Evolutionary conservation across 108 stramenopile species (phyloP).

Genomic region (Skeletonema marinoi): DNA sequence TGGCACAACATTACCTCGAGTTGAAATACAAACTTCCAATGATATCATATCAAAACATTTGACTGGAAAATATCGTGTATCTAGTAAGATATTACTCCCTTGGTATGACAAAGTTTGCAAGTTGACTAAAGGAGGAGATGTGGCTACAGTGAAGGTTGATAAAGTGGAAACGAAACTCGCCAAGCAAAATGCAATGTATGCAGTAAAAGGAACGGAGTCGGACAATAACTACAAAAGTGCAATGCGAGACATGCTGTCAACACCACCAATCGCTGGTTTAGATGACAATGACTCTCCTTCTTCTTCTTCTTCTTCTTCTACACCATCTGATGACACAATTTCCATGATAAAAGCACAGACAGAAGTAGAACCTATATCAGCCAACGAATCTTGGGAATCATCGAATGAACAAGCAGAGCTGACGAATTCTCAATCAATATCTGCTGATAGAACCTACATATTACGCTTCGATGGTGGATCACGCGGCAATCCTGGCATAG

Average conservation of each 20-base stretch:
- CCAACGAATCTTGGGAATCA: background rate
- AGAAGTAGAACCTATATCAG: background rate
- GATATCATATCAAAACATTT: constrained; percentile 28
- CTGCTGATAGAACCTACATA: constrained; percentile 41
- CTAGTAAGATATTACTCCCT: constrained; percentile 10
- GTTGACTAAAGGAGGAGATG: background rate
- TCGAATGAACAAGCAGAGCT: background rate
- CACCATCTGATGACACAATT: background rate
- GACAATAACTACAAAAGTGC: constrained; percentile 13
- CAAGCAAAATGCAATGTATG: constrained; percentile 18
- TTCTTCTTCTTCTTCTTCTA: background rate
- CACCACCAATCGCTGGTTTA: background rate
- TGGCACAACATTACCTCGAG: background rate
- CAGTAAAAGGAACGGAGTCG: constrained; percentile 17
- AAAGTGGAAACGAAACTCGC: constrained; percentile 1
- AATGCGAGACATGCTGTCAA: background rate
- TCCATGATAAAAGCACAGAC: constrained; percentile 1
- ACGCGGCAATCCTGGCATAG: constrained; percentile 66
- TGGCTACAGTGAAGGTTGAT: constrained; percentile 8
- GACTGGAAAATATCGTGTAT: constrained; percentile 11
- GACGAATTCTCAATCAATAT: background rate
- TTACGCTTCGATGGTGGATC: constrained; percentile 85
- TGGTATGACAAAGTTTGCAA: constrained; percentile 21
- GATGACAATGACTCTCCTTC: background rate
- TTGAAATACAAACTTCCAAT: constrained; percentile 30